Percentiles rank a stretch among this genome's conserved stretches.
These are phyloP conservation scores for Bathelium albidoporum DNA, from an alignment of 495 filamentous ascomycete species.

Conservation along the genomic window DNA sequence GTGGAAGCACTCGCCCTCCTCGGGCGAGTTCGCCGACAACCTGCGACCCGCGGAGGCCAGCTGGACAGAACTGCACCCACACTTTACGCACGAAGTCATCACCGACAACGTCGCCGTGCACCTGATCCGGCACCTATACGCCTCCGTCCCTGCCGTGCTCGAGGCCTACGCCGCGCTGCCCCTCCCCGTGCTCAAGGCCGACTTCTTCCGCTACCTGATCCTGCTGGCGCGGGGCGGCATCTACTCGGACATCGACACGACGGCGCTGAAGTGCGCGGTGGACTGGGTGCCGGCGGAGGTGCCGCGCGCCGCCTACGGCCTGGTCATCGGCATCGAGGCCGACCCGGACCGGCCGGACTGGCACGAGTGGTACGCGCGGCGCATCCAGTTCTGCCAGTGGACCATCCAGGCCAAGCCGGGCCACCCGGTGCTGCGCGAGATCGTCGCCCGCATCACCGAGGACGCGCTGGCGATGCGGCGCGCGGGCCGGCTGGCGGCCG, in stretches of 20 bases:
- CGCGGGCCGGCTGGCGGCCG: conserved; percentile 51
- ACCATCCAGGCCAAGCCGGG: conserved; percentile 94
- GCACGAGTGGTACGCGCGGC: conserved; percentile 88
- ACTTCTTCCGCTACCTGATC: conserved; percentile 96
- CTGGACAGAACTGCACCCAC: conserved; percentile 83
- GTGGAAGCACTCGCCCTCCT: conserved; percentile 83
- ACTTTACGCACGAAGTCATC: conserved; percentile 92
- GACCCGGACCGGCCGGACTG: conserved; percentile 90
- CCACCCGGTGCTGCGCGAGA: conserved; percentile 80
- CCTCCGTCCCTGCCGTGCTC: conserved; percentile 77
- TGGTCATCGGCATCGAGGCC: conserved; percentile 91
- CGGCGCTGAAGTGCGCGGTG: conserved; percentile 66
- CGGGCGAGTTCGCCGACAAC: conserved; percentile 60
- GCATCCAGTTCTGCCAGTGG: conserved; percentile 98
- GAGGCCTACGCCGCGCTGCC: conserved; percentile 84
- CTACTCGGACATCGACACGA: conserved; percentile 94
- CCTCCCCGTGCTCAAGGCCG: conserved; percentile 82
- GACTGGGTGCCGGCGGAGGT: conserved; percentile 80
- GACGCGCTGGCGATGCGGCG: conserved; percentile 69
- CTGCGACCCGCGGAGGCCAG: conserved; percentile 77
- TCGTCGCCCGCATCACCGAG: conserved; percentile 76
- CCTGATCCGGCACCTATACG: conserved; percentile 76
- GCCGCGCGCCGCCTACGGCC: conserved; percentile 63
- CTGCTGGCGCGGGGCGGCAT: conserved; percentile 88
- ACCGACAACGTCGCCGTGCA: conserved; percentile 77